Conservation (phyloP, 192 early-diverging fungal genomes). For the Geosiphon pyriformis region DNA sequence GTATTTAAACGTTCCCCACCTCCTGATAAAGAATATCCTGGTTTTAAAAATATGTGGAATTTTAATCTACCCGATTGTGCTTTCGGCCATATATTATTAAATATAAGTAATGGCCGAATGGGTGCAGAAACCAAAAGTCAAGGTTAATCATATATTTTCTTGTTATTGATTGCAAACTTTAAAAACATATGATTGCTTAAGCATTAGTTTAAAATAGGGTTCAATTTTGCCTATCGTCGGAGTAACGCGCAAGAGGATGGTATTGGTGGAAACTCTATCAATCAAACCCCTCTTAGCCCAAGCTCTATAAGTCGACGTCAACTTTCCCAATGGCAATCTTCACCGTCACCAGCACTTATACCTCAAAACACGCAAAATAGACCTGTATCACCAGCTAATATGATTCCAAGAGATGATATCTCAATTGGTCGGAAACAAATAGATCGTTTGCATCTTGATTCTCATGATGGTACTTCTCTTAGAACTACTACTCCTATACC, state of each 20-base stretch:
- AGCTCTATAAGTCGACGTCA: not conserved
- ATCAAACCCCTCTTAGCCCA: not conserved
- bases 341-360: constrained; percentile 2
- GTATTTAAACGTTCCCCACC: constrained; percentile 51
- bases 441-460: not conserved
- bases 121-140: constrained; percentile 52
- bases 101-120: constrained; percentile 46
- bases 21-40: constrained; percentile 42
- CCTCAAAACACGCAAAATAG: not conserved
- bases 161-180: not conserved
- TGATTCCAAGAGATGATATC: not conserved
- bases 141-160: constrained; percentile 24
- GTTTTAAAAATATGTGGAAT: constrained; percentile 61
- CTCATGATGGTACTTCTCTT: not conserved
- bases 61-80: constrained; percentile 57
- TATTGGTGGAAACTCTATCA: not conserved
- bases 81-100: constrained; percentile 47
- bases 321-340: not conserved
- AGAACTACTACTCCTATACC: not conserved
- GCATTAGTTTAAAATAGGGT: constrained; percentile 24
- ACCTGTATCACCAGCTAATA: constrained; percentile 5
- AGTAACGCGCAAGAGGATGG: constrained; percentile 19
- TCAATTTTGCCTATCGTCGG: constrained; percentile 55
- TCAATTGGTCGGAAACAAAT: constrained; percentile 6
- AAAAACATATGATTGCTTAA: not conserved